phyloP scores from a whole-genome alignment of 257 asterid species.

The Solanum boliviense region DNA sequence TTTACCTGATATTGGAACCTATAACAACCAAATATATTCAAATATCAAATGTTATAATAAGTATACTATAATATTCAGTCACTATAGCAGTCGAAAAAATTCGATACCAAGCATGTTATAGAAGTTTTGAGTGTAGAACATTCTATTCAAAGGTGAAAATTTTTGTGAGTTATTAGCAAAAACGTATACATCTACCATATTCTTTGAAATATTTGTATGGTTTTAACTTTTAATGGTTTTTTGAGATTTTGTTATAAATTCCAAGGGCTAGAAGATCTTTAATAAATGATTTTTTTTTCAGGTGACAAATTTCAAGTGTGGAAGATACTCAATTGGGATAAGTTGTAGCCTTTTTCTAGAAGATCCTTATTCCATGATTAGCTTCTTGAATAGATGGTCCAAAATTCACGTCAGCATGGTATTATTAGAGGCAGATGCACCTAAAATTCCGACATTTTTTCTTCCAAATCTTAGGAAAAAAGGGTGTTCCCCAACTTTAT shows the following conservation, averaged over 20 bases:
- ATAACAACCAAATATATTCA: neutral
- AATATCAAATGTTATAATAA: neutral
- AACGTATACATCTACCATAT: neutral
- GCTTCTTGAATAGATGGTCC: conserved; percentile 45
- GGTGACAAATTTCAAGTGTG: conserved; percentile 69
- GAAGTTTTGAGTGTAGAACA: neutral
- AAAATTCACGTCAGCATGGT: conserved; percentile 19
- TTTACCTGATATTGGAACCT: neutral
- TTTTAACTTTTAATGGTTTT: too few relatives aligned
- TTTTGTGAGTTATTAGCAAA: neutral
- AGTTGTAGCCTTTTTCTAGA: conserved; percentile 49
- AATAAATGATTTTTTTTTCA: neutral
- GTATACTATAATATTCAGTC: neutral
- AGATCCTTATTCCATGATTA: conserved; percentile 40
- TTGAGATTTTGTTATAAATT: too few relatives aligned
- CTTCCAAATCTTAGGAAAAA: conserved; percentile 22
- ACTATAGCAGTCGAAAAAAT: too few relatives aligned
- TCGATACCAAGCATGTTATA: too few relatives aligned
- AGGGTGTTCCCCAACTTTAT: conserved; percentile 7
- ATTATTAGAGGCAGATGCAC: conserved; percentile 7
- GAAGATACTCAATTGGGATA: conserved; percentile 65
- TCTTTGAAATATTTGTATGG: too few relatives aligned
- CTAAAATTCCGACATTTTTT: conserved; percentile 34
- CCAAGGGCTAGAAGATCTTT: neutral
- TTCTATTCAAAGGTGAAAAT: neutral